phyloP scores from a whole-genome alignment of 1,139 yeast genomes.

The Geotrichum australiense region DNA sequence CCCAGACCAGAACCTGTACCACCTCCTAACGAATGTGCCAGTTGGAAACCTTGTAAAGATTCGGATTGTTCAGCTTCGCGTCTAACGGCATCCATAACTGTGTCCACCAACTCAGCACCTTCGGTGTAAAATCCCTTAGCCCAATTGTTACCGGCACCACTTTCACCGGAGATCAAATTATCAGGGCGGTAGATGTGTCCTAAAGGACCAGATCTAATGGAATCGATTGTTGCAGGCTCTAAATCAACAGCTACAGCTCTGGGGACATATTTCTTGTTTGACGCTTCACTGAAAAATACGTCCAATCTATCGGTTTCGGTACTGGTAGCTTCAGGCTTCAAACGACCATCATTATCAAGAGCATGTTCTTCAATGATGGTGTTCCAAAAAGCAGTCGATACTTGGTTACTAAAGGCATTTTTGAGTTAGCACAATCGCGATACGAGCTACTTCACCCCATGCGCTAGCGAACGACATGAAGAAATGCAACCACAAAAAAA shows the following conservation, averaged over 20 bases:
- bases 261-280: slow-evolving; percentile 40
- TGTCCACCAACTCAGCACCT: slow-evolving; percentile 42
- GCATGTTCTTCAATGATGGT: slow-evolving; percentile 63
- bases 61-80: slow-evolving; percentile 43
- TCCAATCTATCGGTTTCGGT: slow-evolving; percentile 28
- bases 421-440: neutral
- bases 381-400: slow-evolving; percentile 66
- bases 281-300: slow-evolving; percentile 33
- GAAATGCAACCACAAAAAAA: neutral
- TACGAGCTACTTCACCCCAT: no score
- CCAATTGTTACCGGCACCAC: slow-evolving; percentile 46
- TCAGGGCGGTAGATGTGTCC: slow-evolving; percentile 43
- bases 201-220: slow-evolving; percentile 38
- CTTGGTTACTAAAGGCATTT: slow-evolving; percentile 46
- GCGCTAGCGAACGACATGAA: neutral
- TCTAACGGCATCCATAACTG: slow-evolving; percentile 41
- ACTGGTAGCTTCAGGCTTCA: slow-evolving; percentile 17
- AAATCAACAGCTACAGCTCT: slow-evolving; percentile 42
- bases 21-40: slow-evolving; percentile 43
- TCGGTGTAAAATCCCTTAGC: slow-evolving; percentile 45
- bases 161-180: slow-evolving; percentile 39
- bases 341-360: slow-evolving; percentile 47
- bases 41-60: slow-evolving; percentile 42
- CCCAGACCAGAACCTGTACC: slow-evolving; percentile 45
- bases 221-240: slow-evolving; percentile 42